phyloP scores from a whole-genome alignment of 768 basidiomycete genomes.

The Mycena crocata region DNA sequence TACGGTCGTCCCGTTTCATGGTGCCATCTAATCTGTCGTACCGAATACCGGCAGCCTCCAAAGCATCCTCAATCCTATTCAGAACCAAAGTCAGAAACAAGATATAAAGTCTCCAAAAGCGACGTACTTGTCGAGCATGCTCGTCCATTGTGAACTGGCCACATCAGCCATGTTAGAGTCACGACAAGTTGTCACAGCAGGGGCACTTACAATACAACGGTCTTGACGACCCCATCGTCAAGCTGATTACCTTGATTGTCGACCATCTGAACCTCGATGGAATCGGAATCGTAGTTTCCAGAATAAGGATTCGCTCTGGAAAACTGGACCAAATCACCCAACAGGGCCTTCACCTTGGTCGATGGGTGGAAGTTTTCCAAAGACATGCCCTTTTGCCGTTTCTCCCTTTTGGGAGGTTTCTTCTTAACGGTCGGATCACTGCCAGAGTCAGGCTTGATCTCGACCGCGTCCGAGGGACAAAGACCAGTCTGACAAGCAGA shows the following conservation, averaged over 20 bases:
- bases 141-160: conserved; percentile 91
- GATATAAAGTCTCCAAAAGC: neutral
- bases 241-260: conserved; percentile 78
- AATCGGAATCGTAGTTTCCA: conserved; percentile 82
- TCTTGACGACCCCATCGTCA: conserved; percentile 83
- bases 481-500: conserved; percentile 82
- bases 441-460: conserved; percentile 74
- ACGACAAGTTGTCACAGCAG: neutral
- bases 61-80: conserved; percentile 89
- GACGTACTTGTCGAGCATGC: conserved; percentile 89
- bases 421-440: conserved; percentile 65
- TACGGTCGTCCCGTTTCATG: conserved; percentile 97
- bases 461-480: conserved; percentile 79
- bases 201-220: conserved; percentile 90
- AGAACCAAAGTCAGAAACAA: conserved; percentile 28
- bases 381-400: conserved; percentile 64
- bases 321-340: conserved; percentile 83
- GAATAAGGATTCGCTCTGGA: conserved; percentile 90
- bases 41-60: conserved; percentile 83
- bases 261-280: conserved; percentile 80
- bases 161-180: neutral
- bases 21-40: conserved; percentile 96
- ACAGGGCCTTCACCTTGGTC: conserved; percentile 88
- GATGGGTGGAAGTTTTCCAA: conserved; percentile 77
- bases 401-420: conserved; percentile 74